These are phyloP conservation scores for Babesia bovis DNA, from an alignment of 169 alveolate species.

Conservation along the genomic window DNA sequence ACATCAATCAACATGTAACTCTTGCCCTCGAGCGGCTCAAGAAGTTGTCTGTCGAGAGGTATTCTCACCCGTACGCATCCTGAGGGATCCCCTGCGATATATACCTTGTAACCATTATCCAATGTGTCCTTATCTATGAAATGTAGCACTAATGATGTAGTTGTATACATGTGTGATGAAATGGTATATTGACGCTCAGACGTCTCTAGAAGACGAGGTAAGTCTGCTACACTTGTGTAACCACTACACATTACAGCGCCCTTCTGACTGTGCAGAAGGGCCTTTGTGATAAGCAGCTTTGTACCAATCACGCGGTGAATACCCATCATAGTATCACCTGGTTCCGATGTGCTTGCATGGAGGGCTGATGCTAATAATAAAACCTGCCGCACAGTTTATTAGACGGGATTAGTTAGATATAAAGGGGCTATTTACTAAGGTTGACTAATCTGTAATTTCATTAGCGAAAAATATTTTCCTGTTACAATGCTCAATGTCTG, in stretches of 20 bases:
- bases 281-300: slow-evolving; percentile 27
- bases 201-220: slow-evolving; percentile 22
- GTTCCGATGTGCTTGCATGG: not conserved
- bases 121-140: slow-evolving; percentile 7
- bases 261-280: not conserved
- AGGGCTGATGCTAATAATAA: not conserved
- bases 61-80: slow-evolving; percentile 34
- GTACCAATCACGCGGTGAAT: slow-evolving; percentile 16
- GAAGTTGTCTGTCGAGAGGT: not conserved
- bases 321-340: not conserved
- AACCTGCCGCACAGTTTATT: not conserved
- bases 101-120: not conserved
- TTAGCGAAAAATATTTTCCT: no score
- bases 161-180: slow-evolving; percentile 7
- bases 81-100: slow-evolving; percentile 63
- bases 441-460: no score
- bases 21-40: slow-evolving; percentile 9
- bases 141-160: slow-evolving; percentile 13
- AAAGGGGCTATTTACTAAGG: no score
- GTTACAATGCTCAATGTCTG: no score
- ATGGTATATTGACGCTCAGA: not conserved
- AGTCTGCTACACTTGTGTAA: slow-evolving; percentile 49
- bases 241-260: slow-evolving; percentile 12
- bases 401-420: no score
- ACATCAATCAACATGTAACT: slow-evolving; percentile 19